Conservation (phyloP, 371 early-diverging fungal genomes). For the Mortierella sp. region DNA sequence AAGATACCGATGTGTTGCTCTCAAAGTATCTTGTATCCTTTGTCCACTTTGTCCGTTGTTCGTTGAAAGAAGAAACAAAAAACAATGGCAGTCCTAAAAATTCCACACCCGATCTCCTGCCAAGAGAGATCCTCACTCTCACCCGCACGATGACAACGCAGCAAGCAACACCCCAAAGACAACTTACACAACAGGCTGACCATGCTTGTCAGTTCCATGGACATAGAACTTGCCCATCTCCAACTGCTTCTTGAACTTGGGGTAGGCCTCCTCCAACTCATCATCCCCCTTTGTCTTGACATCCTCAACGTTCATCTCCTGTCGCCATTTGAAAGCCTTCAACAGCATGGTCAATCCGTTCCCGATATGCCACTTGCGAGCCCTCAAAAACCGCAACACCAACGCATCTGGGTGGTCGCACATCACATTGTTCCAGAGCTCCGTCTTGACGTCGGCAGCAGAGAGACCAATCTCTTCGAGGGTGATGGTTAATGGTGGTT, state of each 20-base stretch:
- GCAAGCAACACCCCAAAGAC: conserved; percentile 2
- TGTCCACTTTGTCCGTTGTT: not conserved
- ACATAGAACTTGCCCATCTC: conserved; percentile 65
- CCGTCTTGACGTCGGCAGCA: conserved; percentile 48
- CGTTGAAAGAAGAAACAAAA: not conserved
- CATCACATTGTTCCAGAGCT: conserved; percentile 67
- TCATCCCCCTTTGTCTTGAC: conserved; percentile 69
- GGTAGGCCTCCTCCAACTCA: conserved; percentile 61
- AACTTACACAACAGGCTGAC: conserved; percentile 67
- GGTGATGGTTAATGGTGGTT: conserved; percentile 60
- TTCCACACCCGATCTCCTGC: not conserved
- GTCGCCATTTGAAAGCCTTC: conserved; percentile 71
- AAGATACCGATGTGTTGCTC: not conserved
- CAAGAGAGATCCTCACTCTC: not conserved
- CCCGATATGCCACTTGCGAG: conserved; percentile 77
- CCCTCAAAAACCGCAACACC: conserved; percentile 73
- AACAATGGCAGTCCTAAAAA: not conserved
- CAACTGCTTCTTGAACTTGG: conserved; percentile 62
- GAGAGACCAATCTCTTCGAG: conserved; percentile 64
- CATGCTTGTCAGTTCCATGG: conserved; percentile 66
- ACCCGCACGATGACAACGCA: not conserved
- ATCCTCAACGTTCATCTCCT: conserved; percentile 63
- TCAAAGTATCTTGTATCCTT: too few species aligned
- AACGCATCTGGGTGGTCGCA: conserved; percentile 72
- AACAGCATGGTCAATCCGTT: conserved; percentile 71